Percentiles rank a stretch among this genome's conserved stretches.
Conservation (phyloP, 768 basidiomycete species). For the Tubosaeta sp. region DNA sequence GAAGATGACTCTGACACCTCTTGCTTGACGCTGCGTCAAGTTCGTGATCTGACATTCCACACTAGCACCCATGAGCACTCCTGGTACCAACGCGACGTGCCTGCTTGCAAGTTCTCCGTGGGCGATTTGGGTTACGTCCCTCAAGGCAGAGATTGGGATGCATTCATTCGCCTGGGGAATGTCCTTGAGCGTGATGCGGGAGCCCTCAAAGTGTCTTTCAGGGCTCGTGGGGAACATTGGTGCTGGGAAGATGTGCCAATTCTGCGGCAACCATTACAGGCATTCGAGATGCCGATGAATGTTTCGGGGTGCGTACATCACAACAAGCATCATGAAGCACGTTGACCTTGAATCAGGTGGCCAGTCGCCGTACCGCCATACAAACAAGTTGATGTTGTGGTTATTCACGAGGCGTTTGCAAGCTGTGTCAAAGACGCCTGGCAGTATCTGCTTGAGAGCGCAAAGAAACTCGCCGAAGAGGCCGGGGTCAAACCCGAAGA, state of each 20-base stretch:
- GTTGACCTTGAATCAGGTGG: conserved; percentile 34
- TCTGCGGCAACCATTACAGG: conserved; percentile 30
- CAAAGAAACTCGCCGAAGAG: conserved; percentile 27
- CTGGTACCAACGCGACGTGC: conserved; percentile 40
- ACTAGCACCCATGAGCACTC: conserved; percentile 34
- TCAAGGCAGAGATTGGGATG: conserved; percentile 30
- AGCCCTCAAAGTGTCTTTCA: conserved; percentile 19
- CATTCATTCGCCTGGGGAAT: conserved; percentile 40
- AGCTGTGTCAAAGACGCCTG: conserved; percentile 34
- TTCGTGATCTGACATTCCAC: conserved; percentile 37
- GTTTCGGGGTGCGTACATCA: conserved; percentile 29
- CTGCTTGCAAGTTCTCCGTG: conserved; percentile 36
- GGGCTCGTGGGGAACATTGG: conserved; percentile 33
- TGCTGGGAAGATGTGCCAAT: conserved; percentile 35
- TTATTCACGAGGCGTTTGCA: conserved; percentile 33
- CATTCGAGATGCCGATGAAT: conserved; percentile 30
- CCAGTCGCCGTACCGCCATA: conserved; percentile 38
- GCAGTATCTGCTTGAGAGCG: conserved; percentile 34
- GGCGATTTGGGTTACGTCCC: conserved; percentile 47
- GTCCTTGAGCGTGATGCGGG: conserved; percentile 30
- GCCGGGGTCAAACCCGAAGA: conserved; percentile 38
- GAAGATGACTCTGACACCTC: conserved; percentile 29
- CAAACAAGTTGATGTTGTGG: conserved; percentile 35
- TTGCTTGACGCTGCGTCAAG: conserved; percentile 33
- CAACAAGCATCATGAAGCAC: background rate